Evolutionary conservation across 2,329 filamentous ascomycete species (phyloP).

Genomic region (Aspergillus quadricinctus): DNA sequence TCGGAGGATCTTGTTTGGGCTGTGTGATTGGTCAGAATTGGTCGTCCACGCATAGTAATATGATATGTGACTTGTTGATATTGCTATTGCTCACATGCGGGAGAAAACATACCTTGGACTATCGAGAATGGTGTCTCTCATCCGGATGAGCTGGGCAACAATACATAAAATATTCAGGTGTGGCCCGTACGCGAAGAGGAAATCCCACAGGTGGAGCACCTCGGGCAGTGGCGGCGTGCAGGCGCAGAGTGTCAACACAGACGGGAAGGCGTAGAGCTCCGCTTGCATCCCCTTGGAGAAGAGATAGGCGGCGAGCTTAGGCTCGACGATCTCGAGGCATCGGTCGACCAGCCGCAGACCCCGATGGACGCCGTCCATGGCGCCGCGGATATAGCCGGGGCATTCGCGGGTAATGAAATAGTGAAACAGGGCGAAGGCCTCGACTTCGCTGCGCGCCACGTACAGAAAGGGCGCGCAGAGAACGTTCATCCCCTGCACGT

Average conservation of each 20-base stretch:
- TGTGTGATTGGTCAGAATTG: slow-evolving; percentile 37
- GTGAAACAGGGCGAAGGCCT: slow-evolving; percentile 89
- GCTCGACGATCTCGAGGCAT: slow-evolving; percentile 85
- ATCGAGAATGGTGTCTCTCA: slow-evolving; percentile 76
- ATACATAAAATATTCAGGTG: slow-evolving; percentile 96
- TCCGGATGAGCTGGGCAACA: slow-evolving; percentile 86
- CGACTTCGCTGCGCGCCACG: slow-evolving; percentile 86
- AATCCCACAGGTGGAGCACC: slow-evolving; percentile 92
- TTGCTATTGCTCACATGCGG: not conserved
- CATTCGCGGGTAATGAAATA: slow-evolving; percentile 82
- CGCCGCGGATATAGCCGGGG: slow-evolving; percentile 88
- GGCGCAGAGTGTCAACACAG: slow-evolving; percentile 87
- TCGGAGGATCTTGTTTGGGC: slow-evolving; percentile 86
- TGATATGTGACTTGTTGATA: slow-evolving; percentile 4
- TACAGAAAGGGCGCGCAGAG: slow-evolving; percentile 94
- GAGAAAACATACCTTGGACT: slow-evolving; percentile 65
- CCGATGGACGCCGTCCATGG: slow-evolving; percentile 95
- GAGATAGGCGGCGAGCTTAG: slow-evolving; percentile 78
- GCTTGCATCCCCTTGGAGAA: slow-evolving; percentile 83
- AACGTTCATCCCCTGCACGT: slow-evolving; percentile 99
- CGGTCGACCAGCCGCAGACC: slow-evolving; percentile 88
- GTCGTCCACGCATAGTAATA: slow-evolving; percentile 1
- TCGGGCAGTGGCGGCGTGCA: slow-evolving; percentile 94
- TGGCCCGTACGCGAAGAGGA: slow-evolving; percentile 90
- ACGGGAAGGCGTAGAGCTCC: slow-evolving; percentile 94